Base-by-base conservation (phyloP, 78 protist species). In the Salpingoeca rosetta region DNA sequence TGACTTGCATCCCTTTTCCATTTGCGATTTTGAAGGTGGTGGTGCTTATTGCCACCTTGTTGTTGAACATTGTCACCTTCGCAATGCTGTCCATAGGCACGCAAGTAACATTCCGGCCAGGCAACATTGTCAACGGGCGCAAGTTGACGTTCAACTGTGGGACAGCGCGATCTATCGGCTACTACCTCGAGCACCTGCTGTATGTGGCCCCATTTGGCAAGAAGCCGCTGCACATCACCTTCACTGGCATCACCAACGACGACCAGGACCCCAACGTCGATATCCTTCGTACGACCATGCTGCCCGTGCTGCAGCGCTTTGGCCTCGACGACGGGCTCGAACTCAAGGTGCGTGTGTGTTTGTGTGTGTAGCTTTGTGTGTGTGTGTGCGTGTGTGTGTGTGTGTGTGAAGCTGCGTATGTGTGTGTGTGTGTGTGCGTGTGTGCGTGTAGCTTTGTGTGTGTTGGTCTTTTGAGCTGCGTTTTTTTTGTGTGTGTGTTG, bases 141-240 rank as follows among this genome's bases (percentile, higher is more conserved):
- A 82, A 87, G 42, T 22, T 82, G 11, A 83, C 38, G 51, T 80
- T 56, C 76, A 86, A 87, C 37, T 87, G 90, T 42, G 86, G 78
- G 7, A 31, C 82, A 26, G n/a, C 41, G 31, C 39, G 90, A 0
- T 2, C 83, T 35, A 82, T 87, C 51, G 90, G 95, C 10, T 95
- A 94, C 88, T 93, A 45, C 81, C 76, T 94, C 42, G 98, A 97
- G 80, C 95, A 90, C 17, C 44, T 96, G 25, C 42, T 94, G 11
- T 36, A 76, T 2, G 80, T 97, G 31, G 96, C 94, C 37, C 98
- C 97, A 12, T 97, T 97, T 35, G 75, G 94, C 44, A 97, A 97
- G 90, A 17, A 56, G 41, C 88, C 93, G 10, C 0, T 91, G 12
- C 40, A 22, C 24, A 72, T 91, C 28, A 90, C 90, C 3, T 87